phyloP scores from a whole-genome alignment of 495 filamentous ascomycete species.

The Penicillium fimorum region DNA sequence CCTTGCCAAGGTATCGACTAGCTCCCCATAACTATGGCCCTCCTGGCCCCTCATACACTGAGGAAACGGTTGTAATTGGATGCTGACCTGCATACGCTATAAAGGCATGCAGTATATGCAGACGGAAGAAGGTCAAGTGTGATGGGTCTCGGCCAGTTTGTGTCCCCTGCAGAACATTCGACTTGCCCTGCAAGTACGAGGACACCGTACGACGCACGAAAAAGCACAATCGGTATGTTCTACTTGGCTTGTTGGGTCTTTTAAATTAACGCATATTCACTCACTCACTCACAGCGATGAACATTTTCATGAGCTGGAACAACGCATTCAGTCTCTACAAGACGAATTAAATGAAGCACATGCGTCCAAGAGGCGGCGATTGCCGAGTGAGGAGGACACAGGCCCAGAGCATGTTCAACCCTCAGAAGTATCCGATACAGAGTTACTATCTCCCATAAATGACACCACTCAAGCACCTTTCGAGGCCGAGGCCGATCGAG shows the following conservation, averaged over 20 bases:
- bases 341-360: slow-evolving; percentile 7
- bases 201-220: slow-evolving; percentile 1
- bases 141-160: slow-evolving; percentile 15
- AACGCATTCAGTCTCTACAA: slow-evolving; percentile 5
- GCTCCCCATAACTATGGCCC: background rate
- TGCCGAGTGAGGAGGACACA: background rate
- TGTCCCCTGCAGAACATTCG: slow-evolving; percentile 12
- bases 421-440: background rate
- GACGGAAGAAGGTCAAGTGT: slow-evolving; percentile 19
- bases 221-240: slow-evolving; percentile 3
- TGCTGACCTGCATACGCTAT: background rate
- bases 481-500: slow-evolving; percentile 4
- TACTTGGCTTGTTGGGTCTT: background rate
- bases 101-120: slow-evolving; percentile 14
- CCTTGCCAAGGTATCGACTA: slow-evolving; percentile 1
- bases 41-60: background rate
- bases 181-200: slow-evolving; percentile 11
- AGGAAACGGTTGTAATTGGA: background rate
- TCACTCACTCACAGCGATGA: background rate
- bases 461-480: background rate
- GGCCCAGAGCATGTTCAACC: background rate
- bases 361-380: background rate
- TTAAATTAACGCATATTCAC: background rate
- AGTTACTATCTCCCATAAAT: background rate
- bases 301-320: slow-evolving; percentile 7